A percentile compares a stretch with the other conserved stretches of the same genome.
Evolutionary conservation across 306 rosid species (phyloP).

Genomic region (Sechiopsis laciniata): DNA sequence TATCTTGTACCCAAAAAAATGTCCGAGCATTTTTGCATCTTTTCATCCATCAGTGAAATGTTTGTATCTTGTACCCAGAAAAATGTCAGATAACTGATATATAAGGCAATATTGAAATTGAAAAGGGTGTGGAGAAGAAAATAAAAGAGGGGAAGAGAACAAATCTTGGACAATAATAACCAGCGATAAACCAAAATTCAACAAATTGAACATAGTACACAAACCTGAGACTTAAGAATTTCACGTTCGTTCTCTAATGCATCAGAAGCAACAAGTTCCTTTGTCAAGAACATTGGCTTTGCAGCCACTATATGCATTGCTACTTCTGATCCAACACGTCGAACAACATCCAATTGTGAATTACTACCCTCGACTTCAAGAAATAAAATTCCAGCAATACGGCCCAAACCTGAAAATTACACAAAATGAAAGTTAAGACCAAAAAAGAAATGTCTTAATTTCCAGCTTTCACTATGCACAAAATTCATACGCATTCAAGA

Average conservation of each 20-base stretch:
- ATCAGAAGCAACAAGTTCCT: constrained; percentile 72
- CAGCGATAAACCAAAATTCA: no score
- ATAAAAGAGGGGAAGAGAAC: no score
- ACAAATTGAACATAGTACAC: background rate
- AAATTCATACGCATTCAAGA: background rate
- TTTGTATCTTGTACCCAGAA: no score
- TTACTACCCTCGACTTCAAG: constrained; percentile 63
- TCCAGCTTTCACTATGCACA: background rate
- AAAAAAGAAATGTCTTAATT: background rate
- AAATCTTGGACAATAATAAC: no score
- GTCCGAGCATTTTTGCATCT: no score
- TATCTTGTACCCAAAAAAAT: no score
- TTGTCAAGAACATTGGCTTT: constrained; percentile 78
- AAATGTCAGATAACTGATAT: no score
- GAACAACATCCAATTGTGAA: constrained; percentile 53
- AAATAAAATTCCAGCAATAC: constrained; percentile 84
- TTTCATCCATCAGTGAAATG: no score
- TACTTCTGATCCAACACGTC: constrained; percentile 74
- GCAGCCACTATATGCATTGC: constrained; percentile 96
- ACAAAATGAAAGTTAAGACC: constrained; percentile 1
- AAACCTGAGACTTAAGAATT: constrained; percentile 88
- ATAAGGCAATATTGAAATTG: no score
- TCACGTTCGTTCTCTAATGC: constrained; percentile 70
- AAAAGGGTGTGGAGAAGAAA: no score
- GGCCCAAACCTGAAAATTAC: constrained; percentile 66